Base-by-base conservation (phyloP, 441 rosid species). In the Raphanus hybrid region DNA sequence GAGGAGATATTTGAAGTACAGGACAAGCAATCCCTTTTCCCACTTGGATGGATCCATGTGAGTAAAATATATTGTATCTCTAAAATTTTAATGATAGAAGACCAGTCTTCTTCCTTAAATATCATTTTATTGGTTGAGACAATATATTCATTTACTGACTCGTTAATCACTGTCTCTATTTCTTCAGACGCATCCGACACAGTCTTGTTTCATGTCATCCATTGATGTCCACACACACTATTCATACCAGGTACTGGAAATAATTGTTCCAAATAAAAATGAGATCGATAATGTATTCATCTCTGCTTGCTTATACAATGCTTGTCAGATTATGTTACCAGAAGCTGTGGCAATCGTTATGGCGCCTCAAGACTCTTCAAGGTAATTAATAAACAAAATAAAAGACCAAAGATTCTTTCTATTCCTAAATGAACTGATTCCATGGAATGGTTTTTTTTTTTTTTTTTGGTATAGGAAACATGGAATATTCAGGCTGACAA, bases 21-120 rank as follows among this genome's bases (percentile, higher is more conserved):
- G 82, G 99, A 93, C 84, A 93, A 85, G 68, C 90, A 58, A 80
- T 93, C 98, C 70, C 97, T 96, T 80, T 93, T 96, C 69, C 97
- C 98, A 61, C 94, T 96, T 27, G 99, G 99, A 61, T 96, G 99
- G 99, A 96, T 96, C 85, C 99, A 96, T 87, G 99, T 96, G 81
- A 88, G 98, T 83, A 57, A 20, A 12, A 12, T 2, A 35, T 12
- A 26, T 23, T 8, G 9, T 50, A 39, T 50, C 6, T 23, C 12
- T 35, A 27, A 52, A 39, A 18, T 1, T 43, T 2, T 79, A 11
- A 41, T 41, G 50, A 1, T 43, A 11, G 34, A 29, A 29, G 34
- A 29, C 3, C 34, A 29, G 5, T 29, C 39, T 6, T 35, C 39
- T 35, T 35, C 2, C 8, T 29, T 29, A 29, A 29, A 12, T 60